Percentiles rank a stretch among this genome's conserved stretches.
These are phyloP conservation scores for Penicillium sclerotiorum DNA, from an alignment of 2,329 filamentous ascomycete genomes.

Conservation along the genomic window DNA sequence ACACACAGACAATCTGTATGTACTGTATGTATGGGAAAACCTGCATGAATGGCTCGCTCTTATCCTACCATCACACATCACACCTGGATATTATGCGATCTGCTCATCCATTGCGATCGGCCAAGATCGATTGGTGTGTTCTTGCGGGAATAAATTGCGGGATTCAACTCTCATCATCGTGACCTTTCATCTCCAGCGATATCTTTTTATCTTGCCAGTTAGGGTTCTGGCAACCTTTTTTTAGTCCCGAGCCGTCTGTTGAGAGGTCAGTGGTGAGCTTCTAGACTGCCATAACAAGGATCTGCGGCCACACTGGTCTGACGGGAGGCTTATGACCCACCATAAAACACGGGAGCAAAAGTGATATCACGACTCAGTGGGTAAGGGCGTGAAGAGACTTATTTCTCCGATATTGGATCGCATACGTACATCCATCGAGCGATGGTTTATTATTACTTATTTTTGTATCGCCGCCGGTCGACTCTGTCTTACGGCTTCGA, in stretches of 20 bases:
- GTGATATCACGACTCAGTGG: conserved; percentile 1
- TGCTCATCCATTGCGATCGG: not conserved
- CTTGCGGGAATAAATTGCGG: not conserved
- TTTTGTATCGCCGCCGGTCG: not conserved
- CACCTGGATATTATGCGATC: not conserved
- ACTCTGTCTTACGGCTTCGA: not conserved
- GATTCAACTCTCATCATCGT: too few species aligned
- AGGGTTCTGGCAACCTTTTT: too few species aligned
- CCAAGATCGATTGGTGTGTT: not conserved
- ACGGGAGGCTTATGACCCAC: not conserved
- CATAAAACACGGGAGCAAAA: not conserved
- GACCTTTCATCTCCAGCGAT: too few species aligned
- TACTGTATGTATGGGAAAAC: not conserved
- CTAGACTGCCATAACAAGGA: not conserved
- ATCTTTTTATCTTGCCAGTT: too few species aligned
- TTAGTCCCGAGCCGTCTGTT: too few species aligned
- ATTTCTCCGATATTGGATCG: not conserved
- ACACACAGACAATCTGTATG: not conserved
- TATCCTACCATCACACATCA: not conserved
- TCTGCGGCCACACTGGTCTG: not conserved
- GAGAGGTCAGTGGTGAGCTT: not conserved
- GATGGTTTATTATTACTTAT: not conserved
- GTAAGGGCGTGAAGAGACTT: not conserved
- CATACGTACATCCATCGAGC: not conserved
- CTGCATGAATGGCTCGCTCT: not conserved